Evolutionary conservation across 2,329 filamentous ascomycete genomes (phyloP), one percentile per base, ranked within the genome.

Genomic region (Fusarium drepaniforme): DNA sequence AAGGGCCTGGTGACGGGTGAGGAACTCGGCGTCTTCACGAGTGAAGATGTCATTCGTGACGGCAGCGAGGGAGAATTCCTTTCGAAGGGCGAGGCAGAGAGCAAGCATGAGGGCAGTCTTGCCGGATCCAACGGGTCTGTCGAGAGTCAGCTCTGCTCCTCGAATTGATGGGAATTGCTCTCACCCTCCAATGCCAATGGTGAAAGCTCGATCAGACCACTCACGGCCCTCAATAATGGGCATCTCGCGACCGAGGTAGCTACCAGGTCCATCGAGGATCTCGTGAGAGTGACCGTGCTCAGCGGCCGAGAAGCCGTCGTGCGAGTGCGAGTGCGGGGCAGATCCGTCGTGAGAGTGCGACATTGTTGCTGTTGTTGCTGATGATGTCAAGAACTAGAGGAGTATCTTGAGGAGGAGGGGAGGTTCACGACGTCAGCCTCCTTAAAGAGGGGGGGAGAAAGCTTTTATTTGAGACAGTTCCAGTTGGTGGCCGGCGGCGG

Each of bases 31-130:
- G 88, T 99, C 97, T 86, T 99, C 97, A 75, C 93, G 93, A 25
- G 96, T 98, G 88, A 98, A 98, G 88, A 98, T 98, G 88, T 98
- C 96, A 88, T 98, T 98, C 60, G 97, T 99, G 25, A 99, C 96
- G 70, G 95, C 97, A 1, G 97, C 97, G 80, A 99, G 93, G 81
- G 92, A 95, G 90, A 94, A 96, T 66, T 90, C 87, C 61, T 92
- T 88, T 72, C 97, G 93, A 8, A 99, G 92, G 9, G 93, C 93
- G 40, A 92, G 92, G 87, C 95, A 98, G 77, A 98, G 93, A 44
- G 94, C 93, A 13, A 98, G 92, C 96, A 99, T 98, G 33, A 98
- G 90, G 21, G 97, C 97, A 0, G 97, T 98, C 85, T 99, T 99
- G 81, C 97, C 97, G 28, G 96, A 98, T 75, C 97, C 97, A 64